Conservation (phyloP, 2,329 filamentous ascomycete genomes). For the Ascochyta clinopodiicola region DNA sequence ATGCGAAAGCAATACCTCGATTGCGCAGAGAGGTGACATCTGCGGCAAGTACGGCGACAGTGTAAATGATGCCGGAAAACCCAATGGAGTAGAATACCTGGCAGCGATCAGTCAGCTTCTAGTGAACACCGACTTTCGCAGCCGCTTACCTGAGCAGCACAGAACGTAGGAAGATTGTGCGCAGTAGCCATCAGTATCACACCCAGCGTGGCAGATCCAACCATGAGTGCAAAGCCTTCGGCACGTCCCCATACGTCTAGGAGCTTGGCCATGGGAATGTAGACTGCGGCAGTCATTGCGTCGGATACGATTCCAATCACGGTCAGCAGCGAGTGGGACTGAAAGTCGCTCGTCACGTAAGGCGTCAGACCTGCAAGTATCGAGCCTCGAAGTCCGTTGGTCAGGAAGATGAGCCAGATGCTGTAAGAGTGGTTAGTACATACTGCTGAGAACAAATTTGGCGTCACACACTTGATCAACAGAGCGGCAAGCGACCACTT, state of each 20-base stretch:
- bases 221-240: constrained; percentile 43
- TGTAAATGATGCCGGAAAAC: constrained; percentile 65
- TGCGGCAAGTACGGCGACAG: constrained; percentile 67
- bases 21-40: constrained; percentile 65
- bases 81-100: constrained; percentile 62
- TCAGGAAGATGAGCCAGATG: constrained; percentile 5
- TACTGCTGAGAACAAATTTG: neutral
- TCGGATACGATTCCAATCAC: constrained; percentile 27
- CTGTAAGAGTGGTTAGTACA: neutral
- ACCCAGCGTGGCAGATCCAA: constrained; percentile 25
- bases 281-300: constrained; percentile 34
- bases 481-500: constrained; percentile 18
- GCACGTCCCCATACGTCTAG: constrained; percentile 48
- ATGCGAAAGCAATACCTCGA: constrained; percentile 60
- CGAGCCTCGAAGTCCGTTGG: neutral
- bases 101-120: no score
- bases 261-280: constrained; percentile 46
- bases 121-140: no score
- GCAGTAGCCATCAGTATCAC: constrained; percentile 71
- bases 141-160: constrained; percentile 2
- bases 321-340: constrained; percentile 28
- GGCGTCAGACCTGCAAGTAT: constrained; percentile 40
- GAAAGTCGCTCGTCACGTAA: constrained; percentile 37
- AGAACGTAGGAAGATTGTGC: constrained; percentile 53
- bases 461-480: neutral